These are phyloP conservation scores for Krasilnikovozyma curviuscula DNA, from an alignment of 768 basidiomycete species.

Conservation along the genomic window DNA sequence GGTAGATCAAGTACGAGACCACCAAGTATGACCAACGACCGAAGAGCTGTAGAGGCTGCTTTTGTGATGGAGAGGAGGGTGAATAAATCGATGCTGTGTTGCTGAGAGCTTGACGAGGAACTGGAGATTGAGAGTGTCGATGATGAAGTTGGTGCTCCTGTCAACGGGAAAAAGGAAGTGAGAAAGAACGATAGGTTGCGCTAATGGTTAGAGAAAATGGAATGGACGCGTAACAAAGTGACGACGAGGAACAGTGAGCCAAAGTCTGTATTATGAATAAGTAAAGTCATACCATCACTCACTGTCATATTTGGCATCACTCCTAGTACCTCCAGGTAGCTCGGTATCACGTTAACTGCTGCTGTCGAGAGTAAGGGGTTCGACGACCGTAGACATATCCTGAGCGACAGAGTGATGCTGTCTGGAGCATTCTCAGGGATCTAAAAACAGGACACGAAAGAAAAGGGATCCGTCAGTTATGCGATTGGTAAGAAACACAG, in stretches of 20 bases:
- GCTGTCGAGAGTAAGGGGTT: constrained; percentile 68
- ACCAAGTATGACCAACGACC: not conserved
- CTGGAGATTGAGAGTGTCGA: constrained; percentile 56
- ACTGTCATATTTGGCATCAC: not conserved
- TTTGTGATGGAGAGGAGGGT: constrained; percentile 39
- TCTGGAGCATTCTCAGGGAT: constrained; percentile 44
- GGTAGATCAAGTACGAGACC: not conserved
- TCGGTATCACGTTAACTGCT: constrained; percentile 48
- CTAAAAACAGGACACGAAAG: constrained; percentile 28
- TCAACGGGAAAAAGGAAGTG: constrained; percentile 59
- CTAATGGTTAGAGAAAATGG: constrained; percentile 32
- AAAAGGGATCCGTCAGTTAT: constrained; percentile 37
- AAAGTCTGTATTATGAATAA: constrained; percentile 32
- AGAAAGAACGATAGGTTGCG: constrained; percentile 47
- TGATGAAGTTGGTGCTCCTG: constrained; percentile 37
- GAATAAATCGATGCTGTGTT: too few relatives aligned
- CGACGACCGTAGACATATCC: constrained; percentile 53
- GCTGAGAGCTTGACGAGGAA: constrained; percentile 55
- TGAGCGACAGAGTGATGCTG: constrained; percentile 46
- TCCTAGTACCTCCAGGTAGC: constrained; percentile 41
- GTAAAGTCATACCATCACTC: too few relatives aligned
- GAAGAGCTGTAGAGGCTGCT: constrained; percentile 2
- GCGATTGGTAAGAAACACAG: too few relatives aligned
- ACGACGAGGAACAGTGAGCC: constrained; percentile 30
- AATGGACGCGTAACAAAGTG: constrained; percentile 8